These are phyloP conservation scores for Alternaria arbusti DNA, from an alignment of 2,329 filamentous ascomycete species.

Conservation along the genomic window DNA sequence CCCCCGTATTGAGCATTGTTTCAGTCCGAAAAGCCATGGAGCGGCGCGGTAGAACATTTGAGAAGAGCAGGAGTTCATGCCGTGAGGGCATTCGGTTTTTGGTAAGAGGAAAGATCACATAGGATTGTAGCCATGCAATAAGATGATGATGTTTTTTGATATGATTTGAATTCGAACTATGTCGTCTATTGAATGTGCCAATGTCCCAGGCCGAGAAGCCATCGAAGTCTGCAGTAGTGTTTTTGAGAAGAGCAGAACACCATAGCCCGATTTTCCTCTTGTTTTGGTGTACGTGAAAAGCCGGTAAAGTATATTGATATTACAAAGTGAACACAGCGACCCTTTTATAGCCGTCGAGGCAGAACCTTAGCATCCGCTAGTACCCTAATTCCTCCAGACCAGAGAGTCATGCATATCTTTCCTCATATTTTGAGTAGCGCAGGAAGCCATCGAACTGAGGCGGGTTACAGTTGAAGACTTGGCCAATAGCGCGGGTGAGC, in stretches of 20 bases:
- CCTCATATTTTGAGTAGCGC: neutral
- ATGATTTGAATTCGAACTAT: neutral
- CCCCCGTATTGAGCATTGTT: neutral
- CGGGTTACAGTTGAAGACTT: constrained; percentile 36
- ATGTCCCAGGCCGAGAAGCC: neutral
- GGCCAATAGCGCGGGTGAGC: constrained; percentile 43
- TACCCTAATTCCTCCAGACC: neutral
- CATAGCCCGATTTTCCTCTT: too few species aligned
- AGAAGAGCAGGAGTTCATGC: neutral
- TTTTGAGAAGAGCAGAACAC: neutral
- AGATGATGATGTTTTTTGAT: neutral
- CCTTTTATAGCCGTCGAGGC: neutral
- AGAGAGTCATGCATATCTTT: rapidly evolving
- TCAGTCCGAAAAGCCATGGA: neutral
- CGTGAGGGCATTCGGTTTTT: rapidly evolving
- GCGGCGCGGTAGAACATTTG: neutral
- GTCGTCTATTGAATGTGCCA: neutral
- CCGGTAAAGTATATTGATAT: too few species aligned
- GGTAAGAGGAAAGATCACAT: neutral
- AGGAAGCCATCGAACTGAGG: constrained; percentile 16
- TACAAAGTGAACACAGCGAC: rapidly evolving
- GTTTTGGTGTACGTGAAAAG: too few species aligned
- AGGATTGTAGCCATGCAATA: neutral
- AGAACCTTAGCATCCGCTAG: rapidly evolving
- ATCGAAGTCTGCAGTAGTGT: rapidly evolving